Evolutionary conservation across 139 green algal species (phyloP).

Genomic region (Closterium sp.): DNA sequence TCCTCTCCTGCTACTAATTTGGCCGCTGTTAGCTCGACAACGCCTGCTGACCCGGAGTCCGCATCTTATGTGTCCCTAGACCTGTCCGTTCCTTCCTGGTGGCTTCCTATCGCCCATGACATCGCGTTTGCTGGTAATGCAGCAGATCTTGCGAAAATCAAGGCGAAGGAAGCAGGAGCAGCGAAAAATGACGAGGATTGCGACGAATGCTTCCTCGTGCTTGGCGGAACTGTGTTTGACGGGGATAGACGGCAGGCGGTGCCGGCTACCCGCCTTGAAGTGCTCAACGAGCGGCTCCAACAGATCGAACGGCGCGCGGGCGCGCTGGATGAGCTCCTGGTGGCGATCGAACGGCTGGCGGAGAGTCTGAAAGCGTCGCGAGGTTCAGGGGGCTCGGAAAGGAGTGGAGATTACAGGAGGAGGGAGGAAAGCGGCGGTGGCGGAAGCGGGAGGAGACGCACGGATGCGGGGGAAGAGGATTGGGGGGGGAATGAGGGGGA

Average conservation of each 20-base stretch:
- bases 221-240: background rate
- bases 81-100: background rate
- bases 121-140: background rate
- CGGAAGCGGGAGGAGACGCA: background rate
- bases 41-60: background rate
- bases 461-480: background rate
- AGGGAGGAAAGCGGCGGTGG: background rate
- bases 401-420: background rate
- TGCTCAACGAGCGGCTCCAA: background rate
- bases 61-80: background rate
- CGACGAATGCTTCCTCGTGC: background rate
- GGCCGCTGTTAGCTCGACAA: too few relatives aligned
- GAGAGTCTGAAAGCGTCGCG: background rate
- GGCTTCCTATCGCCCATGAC: background rate
- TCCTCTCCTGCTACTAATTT: too few relatives aligned
- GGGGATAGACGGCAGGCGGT: background rate
- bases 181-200: background rate
- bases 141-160: background rate
- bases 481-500: background rate
- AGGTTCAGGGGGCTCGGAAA: background rate
- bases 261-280: background rate
- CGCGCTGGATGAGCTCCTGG: background rate
- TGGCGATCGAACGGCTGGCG: background rate
- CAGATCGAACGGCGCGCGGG: background rate
- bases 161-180: background rate